Conservation (phyloP, 345 rosid species). For the Linum lewisii region DNA sequence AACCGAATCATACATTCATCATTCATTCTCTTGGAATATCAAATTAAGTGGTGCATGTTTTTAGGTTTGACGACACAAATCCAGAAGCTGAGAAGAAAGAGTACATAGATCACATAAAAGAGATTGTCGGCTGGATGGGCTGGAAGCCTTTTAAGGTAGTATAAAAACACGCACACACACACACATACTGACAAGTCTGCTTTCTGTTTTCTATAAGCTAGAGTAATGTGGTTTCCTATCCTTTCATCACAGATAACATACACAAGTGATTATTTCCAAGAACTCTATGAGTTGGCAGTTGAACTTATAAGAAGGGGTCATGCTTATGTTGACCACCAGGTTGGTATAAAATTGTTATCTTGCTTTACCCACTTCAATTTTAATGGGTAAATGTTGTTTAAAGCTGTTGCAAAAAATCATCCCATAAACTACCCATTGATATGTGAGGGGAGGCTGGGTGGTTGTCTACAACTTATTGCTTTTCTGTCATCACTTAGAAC, state of each 20-base stretch:
- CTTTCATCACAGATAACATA: slow-evolving; percentile 65
- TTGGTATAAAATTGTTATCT: slow-evolving; percentile 9
- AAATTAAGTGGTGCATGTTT: slow-evolving; percentile 13
- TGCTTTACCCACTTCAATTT: background rate
- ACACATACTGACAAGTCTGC: background rate
- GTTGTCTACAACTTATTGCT: background rate
- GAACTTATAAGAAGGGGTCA: slow-evolving; percentile 83
- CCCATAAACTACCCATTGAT: too few species aligned
- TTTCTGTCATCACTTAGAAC: too few species aligned
- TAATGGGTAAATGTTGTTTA: background rate
- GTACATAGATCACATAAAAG: slow-evolving; percentile 87
- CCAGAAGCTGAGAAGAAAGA: slow-evolving; percentile 99
- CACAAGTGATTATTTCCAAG: slow-evolving; percentile 97
- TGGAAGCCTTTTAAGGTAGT: slow-evolving; percentile 94
- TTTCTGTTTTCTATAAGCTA: slow-evolving; percentile 5
- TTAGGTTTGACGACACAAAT: slow-evolving; percentile 88
- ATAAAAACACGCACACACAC: background rate
- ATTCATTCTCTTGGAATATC: background rate
- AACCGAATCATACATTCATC: too few species aligned
- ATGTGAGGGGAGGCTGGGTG: too few species aligned
- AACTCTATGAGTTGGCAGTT: slow-evolving; percentile 82
- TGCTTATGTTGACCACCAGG: slow-evolving; percentile 99
- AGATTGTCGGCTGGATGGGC: slow-evolving; percentile 96
- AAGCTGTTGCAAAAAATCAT: background rate
- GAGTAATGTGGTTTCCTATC: slow-evolving; percentile 10